A percentile compares a stretch with the other conserved stretches of the same genome.
These are phyloP conservation scores for Ligustrum vulgare DNA, from an alignment of 257 asterid species.

Conservation along the genomic window DNA sequence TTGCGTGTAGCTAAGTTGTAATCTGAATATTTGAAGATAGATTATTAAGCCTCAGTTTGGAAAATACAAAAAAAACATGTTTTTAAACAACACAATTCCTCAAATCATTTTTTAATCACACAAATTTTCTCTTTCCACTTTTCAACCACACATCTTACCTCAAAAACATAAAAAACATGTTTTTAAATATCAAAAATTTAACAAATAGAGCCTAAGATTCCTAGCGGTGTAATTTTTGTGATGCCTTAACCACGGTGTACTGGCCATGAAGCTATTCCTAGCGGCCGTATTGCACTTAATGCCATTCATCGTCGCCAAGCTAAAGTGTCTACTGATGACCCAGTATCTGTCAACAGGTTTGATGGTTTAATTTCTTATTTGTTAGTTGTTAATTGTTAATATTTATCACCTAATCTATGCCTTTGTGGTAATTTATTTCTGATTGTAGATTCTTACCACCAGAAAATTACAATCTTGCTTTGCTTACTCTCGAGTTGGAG, in stretches of 20 bases:
- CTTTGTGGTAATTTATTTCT: slow-evolving; percentile 17
- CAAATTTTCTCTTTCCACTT: too few species aligned
- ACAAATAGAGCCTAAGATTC: too few species aligned
- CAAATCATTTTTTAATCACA: too few species aligned
- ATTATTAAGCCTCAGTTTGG: slow-evolving; percentile 14
- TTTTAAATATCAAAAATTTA: too few species aligned
- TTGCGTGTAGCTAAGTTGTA: background rate
- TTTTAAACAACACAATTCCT: too few species aligned
- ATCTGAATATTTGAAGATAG: background rate
- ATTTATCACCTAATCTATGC: slow-evolving; percentile 5
- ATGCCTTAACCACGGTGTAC: slow-evolving; percentile 71
- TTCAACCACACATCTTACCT: too few species aligned
- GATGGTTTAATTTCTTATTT: background rate
- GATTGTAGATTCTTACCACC: slow-evolving; percentile 74
- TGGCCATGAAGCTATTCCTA: slow-evolving; percentile 54
- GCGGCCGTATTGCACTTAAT: slow-evolving; percentile 78
- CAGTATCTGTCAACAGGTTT: slow-evolving; percentile 73
- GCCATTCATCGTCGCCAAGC: slow-evolving; percentile 92
- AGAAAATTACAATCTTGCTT: slow-evolving; percentile 72
- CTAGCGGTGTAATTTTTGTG: slow-evolving; percentile 16
- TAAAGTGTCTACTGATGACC: slow-evolving; percentile 81
- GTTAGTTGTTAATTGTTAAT: background rate
- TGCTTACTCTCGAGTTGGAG: slow-evolving; percentile 90
- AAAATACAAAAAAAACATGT: too few species aligned
- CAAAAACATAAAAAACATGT: too few species aligned